phyloP scores from a whole-genome alignment of 1,284 basidiomycete genomes.

The Bjerkandera adusta region DNA sequence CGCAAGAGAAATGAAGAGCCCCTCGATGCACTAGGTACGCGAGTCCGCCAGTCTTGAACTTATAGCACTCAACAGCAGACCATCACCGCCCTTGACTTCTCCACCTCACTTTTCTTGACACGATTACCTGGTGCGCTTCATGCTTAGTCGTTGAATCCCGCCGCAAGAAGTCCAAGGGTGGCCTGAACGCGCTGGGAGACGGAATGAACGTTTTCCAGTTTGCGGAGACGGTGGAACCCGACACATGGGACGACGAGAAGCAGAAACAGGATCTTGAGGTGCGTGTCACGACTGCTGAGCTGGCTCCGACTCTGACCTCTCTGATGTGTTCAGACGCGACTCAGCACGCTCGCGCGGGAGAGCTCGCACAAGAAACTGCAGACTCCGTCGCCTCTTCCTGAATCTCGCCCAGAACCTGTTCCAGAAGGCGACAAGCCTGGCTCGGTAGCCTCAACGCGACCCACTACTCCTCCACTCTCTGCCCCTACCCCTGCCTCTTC shows the following conservation, averaged over 20 bases:
- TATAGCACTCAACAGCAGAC: too few species aligned
- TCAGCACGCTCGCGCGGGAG: slow-evolving; percentile 15
- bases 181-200: too few species aligned
- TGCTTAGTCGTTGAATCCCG: slow-evolving; percentile 64
- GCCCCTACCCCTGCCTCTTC: background rate
- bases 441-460: too few species aligned
- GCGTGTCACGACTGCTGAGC: slow-evolving; percentile 4
- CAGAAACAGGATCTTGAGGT: slow-evolving; percentile 57
- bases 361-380: background rate
- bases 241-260: slow-evolving; percentile 60
- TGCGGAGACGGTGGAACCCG: slow-evolving; percentile 71
- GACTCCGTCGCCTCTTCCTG: background rate
- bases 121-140: too few species aligned
- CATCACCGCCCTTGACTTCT: too few species aligned
- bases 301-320: slow-evolving; percentile 1
- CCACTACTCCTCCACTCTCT: too few species aligned
- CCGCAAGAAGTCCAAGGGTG: slow-evolving; percentile 60
- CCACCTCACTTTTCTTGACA: too few species aligned
- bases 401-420: background rate
- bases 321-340: slow-evolving; percentile 10
- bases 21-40: slow-evolving; percentile 68
- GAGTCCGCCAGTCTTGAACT: too few species aligned
- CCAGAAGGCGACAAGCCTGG: too few species aligned
- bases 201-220: slow-evolving; percentile 67
- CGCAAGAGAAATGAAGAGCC: slow-evolving; percentile 78